Evolutionary conservation across 2,329 filamentous ascomycete genomes (phyloP), one percentile per base, ranked within the genome.

Genomic region (Juglanconis sp.): DNA sequence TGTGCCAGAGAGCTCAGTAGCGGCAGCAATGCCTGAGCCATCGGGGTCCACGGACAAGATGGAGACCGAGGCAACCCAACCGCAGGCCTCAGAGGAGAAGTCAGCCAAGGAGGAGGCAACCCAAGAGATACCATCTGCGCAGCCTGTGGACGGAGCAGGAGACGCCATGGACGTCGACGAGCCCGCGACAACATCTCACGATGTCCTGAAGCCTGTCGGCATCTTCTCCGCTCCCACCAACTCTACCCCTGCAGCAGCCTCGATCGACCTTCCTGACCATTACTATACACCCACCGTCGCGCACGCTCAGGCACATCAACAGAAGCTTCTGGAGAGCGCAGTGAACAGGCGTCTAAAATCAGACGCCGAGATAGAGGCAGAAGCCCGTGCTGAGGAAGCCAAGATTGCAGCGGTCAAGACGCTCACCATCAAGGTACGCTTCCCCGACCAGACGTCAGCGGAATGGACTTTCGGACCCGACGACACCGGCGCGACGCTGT

Each of bases 401-500:
- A 87, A 81, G 64, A 77, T 92, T 1, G 82, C 87, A 5, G 81
- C 83, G 5, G 81, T 93, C 62, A 85, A 83, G 54, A 84, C 85
- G 36, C 84, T 96, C 36, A 82, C 86, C 34, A 81, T 98, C 64
- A 92, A 90, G 65, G 84, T 97, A 53, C 89, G 93, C 32, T 93
- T 97, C 67, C 94, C 94, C 0, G 93, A 98, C 71, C 90, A 93
- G 67, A 90, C 87, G 60, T 87, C 88, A 56, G 85, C 92, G 36
- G 85, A 92, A 55, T 88, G 88, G 76, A 82, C 81, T n/a, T 86
- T 96, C 65, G 82, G 80, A 1, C 85, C 86, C 24, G 72, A 78
- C 1, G 88, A 93, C 56, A 92, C 90, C 0, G 89, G 88, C 1
- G 79, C 82, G 3, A 82, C 84, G 54, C 78, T 99, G 1, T 92